phyloP scores from a whole-genome alignment of 2,329 filamentous ascomycete genomes.

The Cercospora citrullina region DNA sequence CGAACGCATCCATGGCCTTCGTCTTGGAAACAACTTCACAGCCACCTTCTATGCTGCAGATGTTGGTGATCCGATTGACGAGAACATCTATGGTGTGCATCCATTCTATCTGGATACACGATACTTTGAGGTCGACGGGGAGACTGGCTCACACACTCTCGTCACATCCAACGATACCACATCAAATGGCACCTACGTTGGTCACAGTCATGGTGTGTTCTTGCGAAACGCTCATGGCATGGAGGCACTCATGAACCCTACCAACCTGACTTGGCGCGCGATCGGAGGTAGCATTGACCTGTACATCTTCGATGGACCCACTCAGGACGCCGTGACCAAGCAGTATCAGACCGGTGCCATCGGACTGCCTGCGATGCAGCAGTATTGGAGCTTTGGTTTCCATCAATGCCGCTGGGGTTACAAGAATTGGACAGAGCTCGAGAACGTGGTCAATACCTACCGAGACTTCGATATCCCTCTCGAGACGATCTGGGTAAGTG shows the following conservation, averaged over 20 bases:
- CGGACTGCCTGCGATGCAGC: conserved; percentile 74
- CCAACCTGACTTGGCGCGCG: conserved; percentile 69
- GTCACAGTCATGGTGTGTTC: conserved; percentile 74
- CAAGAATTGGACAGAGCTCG: conserved; percentile 66
- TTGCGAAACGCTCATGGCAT: conserved; percentile 74
- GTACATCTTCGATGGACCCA: conserved; percentile 75
- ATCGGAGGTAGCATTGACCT: conserved; percentile 77
- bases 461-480: conserved; percentile 58
- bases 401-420: conserved; percentile 87
- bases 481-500: conserved; percentile 48
- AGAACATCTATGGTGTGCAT: conserved; percentile 74
- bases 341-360: conserved; percentile 67
- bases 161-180: conserved; percentile 56
- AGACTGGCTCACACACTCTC: conserved; percentile 51
- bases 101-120: conserved; percentile 78
- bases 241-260: conserved; percentile 65
- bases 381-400: conserved; percentile 78
- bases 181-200: conserved; percentile 58
- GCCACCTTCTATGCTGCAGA: conserved; percentile 69
- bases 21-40: conserved; percentile 71
- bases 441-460: conserved; percentile 58
- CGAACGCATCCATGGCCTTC: conserved; percentile 69
- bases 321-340: conserved; percentile 65
- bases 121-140: conserved; percentile 62
- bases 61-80: conserved; percentile 62